Base-by-base conservation (phyloP, 1,139 yeast genomes). In the Pichia sp. region DNA sequence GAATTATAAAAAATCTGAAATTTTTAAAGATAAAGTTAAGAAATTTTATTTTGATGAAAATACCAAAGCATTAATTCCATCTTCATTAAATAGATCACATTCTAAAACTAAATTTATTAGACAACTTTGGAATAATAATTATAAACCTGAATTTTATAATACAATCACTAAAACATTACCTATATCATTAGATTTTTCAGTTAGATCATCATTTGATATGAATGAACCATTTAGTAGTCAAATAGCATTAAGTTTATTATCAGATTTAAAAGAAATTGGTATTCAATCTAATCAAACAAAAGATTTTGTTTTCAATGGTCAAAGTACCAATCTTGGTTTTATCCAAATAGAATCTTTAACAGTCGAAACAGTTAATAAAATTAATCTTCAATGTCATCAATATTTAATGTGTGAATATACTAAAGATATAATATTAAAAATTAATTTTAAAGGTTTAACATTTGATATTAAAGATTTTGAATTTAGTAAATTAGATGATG, bases 91-190 rank as follows among this genome's bases (percentile, higher is more conserved):
- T 12, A 43, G 43, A 20, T 39, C 50, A 4, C 57, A 55, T 36
- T 45, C 41, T 25, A 50, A 47, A 16, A 50, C 57, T 4, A 51
- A 55, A 43, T 50, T 52, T 16, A 45, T 56, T 2, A 44, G 59
- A 30, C 30, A 51, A 25, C 34, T 56, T 2, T 56, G 56, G 56
- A 48, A 55, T 42, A 38, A 40, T 23, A 44, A 52, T 33, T 56
- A 55, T 30, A 52, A 45, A 30, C 8, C 26, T 20, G 48, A 49
- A 24, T 50, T 42, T 26, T 51, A 48, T 38, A 31, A 25, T 4
- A 43, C 37, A 6, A 42, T 42, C 8, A 46, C 51, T 4, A 43
- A 47, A 30, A 29, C 44, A n/a, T 41, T 49, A 11, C 48, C 48
- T 11, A 1, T 49, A 5, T 8, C 31, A 9, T 2, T 47, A 4